A percentile compares a stretch with the other conserved stretches of the same genome.
Conservation (phyloP, 805 yeast species). For the Pichia rugopelliculosa region DNA sequence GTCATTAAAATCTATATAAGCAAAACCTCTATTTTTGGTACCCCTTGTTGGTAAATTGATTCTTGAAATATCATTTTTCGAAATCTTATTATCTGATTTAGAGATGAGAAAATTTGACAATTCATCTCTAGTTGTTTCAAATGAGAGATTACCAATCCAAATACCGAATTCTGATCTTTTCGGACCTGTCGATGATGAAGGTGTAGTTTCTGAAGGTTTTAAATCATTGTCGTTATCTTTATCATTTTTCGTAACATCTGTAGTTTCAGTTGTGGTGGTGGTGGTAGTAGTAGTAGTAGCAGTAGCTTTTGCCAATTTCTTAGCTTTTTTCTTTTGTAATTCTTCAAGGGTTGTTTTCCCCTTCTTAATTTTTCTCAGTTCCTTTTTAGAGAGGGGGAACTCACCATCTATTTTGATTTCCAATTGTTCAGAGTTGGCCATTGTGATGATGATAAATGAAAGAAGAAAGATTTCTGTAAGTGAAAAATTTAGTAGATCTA, state of each 20-base stretch:
- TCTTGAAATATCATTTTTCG: constrained; percentile 59
- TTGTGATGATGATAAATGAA: not conserved
- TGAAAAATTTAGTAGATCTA: not conserved
- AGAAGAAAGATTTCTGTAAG: not conserved
- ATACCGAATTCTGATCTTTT: constrained; percentile 59
- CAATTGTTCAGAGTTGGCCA: constrained; percentile 33
- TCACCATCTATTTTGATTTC: constrained; percentile 64
- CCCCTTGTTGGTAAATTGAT: constrained; percentile 73
- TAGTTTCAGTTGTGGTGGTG: constrained; percentile 22
- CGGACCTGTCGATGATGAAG: constrained; percentile 1
- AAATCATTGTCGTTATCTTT: constrained; percentile 26
- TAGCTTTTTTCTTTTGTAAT: constrained; percentile 32
- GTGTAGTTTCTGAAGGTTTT: constrained; percentile 17
- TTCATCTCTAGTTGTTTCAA: constrained; percentile 74
- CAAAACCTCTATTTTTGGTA: constrained; percentile 75
- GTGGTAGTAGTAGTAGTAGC: constrained; percentile 9
- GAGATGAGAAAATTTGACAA: constrained; percentile 54
- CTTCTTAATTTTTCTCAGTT: constrained; percentile 75
- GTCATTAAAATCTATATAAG: constrained; percentile 74
- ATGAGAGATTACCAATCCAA: constrained; percentile 92
- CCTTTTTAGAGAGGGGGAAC: constrained; percentile 85
- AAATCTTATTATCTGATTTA: constrained; percentile 43
- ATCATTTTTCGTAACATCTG: constrained; percentile 13
- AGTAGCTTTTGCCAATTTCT: constrained; percentile 24
- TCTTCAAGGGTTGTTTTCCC: constrained; percentile 60